phyloP scores from a whole-genome alignment of 2,329 filamentous ascomycete genomes.

The Tolypocladium amazonense region DNA sequence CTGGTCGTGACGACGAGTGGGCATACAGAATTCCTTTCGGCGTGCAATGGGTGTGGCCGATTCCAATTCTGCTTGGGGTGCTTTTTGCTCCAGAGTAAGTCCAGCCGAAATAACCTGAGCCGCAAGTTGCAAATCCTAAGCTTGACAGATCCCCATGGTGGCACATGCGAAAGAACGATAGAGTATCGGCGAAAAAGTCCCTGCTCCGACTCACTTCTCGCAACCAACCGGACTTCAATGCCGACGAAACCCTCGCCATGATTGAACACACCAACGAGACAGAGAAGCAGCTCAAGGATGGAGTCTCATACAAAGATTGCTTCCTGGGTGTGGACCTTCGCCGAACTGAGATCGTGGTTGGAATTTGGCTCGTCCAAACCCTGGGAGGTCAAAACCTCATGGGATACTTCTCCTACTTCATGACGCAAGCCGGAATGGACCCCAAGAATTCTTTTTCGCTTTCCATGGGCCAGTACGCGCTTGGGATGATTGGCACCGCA shows the following conservation, averaged over 20 bases:
- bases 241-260: conserved; percentile 38
- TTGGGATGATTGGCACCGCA: conserved; percentile 40
- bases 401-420: conserved; percentile 36
- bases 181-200: conserved; percentile 27
- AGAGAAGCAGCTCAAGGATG: conserved; percentile 30
- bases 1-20: conserved; percentile 29
- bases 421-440: conserved; percentile 34
- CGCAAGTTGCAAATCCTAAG: neutral
- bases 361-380: conserved; percentile 37
- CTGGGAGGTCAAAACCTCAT: conserved; percentile 38
- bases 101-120: neutral
- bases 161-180: conserved; percentile 32
- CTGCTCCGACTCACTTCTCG: conserved; percentile 29
- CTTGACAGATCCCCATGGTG: conserved; percentile 35
- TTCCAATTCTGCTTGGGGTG: conserved; percentile 32
- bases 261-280: conserved; percentile 43
- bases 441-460: conserved; percentile 31
- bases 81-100: conserved; percentile 36
- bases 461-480: conserved; percentile 35
- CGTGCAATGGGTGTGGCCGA: conserved; percentile 42
- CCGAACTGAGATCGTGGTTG: conserved; percentile 41
- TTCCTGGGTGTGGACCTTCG: conserved; percentile 41
- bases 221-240: conserved; percentile 27
- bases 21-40: conserved; percentile 39
- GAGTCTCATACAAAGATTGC: conserved; percentile 36